A percentile compares a stretch with the other conserved stretches of the same genome.
These are phyloP conservation scores for Albugo candida DNA, from an alignment of 352 stramenopile species.

Conservation along the genomic window DNA sequence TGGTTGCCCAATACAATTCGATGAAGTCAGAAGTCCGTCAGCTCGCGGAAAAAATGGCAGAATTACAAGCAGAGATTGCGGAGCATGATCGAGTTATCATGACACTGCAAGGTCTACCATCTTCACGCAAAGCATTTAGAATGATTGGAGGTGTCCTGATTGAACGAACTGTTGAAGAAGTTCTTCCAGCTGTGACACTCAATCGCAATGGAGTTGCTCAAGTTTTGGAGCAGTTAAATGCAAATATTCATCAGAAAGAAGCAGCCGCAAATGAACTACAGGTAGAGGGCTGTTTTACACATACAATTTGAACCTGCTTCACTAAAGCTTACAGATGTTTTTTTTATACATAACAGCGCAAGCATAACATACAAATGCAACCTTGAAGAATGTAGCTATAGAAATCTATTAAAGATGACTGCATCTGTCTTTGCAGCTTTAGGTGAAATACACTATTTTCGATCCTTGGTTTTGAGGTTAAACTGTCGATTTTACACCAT, in stretches of 20 bases:
- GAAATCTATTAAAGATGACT: no score
- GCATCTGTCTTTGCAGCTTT: no score
- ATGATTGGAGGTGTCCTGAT: conserved; percentile 93
- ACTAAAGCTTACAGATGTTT: neutral
- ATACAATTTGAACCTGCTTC: neutral
- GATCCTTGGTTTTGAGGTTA: no score
- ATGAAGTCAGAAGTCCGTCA: conserved; percentile 67
- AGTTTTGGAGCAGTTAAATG: conserved; percentile 49
- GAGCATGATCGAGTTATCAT: conserved; percentile 74
- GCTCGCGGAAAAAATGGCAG: conserved; percentile 66
- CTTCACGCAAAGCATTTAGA: conserved; percentile 80
- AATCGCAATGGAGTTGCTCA: conserved; percentile 69
- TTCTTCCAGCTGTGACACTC: conserved; percentile 80
- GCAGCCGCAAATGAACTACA: conserved; percentile 63
- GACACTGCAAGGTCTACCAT: conserved; percentile 51
- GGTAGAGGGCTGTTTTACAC: conserved; percentile 7
- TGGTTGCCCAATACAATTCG: conserved; percentile 73
- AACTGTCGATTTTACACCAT: conserved; percentile 1
- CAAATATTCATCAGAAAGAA: conserved; percentile 73
- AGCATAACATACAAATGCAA: conserved; percentile 65
- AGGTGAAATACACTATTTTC: no score
- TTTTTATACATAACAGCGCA: conserved; percentile 18
- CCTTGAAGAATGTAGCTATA: no score
- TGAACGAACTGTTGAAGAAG: conserved; percentile 89
- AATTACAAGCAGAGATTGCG: conserved; percentile 65